Evolutionary conservation across 106 monocot species (phyloP), one percentile per base, ranked within the genome.

Genomic region (Narthecium ossifragum): DNA sequence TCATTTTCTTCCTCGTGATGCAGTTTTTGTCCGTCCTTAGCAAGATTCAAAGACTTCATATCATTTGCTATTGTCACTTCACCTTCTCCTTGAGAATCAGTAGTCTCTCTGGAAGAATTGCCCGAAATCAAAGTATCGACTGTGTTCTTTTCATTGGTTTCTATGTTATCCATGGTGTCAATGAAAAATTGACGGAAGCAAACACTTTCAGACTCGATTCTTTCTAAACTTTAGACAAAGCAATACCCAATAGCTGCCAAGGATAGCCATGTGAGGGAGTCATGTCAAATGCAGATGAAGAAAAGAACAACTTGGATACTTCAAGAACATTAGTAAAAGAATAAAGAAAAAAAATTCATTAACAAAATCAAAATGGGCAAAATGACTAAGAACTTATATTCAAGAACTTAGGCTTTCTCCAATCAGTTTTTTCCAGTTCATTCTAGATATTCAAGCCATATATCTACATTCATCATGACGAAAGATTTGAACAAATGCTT

Each of bases 1-100:
- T 79, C 48, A 32, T 30, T 54, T 64, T 59, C 34, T 27, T 49
- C 33, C 22, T 52, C 69, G 24, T 65, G 36, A 1, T n/a, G n/a
- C n/a, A 37, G 22, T 4, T 31, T 43, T 68, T 39, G 4, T 31
- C 32, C 22, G 22, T 48, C 46, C 27, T 67, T 26, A 46, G 26
- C 13, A 10, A 55, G 1, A 26, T 62, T 33, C 56, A 74, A 12
- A 25, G 50, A 31, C 36, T 71, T 37, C 37, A 70, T 25, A 55
- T 64, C 51, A 33, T 25, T 53, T 55, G 53, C 9, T 18, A 65
- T 8, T 4, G 8, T 34, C 55, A 46, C 70, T 51, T 62, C 61
- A 20, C 51, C 60, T 31, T 78, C 46, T 31, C 37, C 65, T 28
- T 57, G 48, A 22, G 24, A 22, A 38, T 45, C 64, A 63, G 11